Evolutionary conservation across 1,284 basidiomycete genomes (phyloP).

Genomic region (Malassezia vespertilionis): DNA sequence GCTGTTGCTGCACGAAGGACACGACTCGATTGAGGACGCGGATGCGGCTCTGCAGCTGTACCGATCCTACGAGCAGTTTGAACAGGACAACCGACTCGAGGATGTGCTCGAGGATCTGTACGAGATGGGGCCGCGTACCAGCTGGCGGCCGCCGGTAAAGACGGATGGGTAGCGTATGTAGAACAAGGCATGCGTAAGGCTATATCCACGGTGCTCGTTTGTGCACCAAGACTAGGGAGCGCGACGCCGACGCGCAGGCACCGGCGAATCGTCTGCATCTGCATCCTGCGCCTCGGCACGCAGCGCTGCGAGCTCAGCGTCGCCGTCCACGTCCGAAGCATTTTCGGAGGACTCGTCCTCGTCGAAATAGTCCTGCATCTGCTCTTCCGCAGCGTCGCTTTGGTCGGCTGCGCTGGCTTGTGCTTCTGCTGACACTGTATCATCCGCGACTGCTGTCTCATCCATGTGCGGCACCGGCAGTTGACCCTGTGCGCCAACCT

Average conservation of each 20-base stretch:
- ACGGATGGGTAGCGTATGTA: not conserved
- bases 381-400: not conserved
- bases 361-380: not conserved
- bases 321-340: conserved; percentile 22
- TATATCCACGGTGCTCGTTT: not conserved
- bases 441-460: too few species aligned
- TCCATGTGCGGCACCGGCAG: not conserved
- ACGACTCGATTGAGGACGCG: conserved; percentile 89
- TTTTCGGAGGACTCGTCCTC: conserved; percentile 22
- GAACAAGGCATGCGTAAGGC: too few species aligned
- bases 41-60: conserved; percentile 75
- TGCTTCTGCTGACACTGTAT: not conserved
- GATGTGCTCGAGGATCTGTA: conserved; percentile 68
- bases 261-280: conserved; percentile 16
- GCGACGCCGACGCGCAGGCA: conserved; percentile 3
- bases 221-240: not conserved
- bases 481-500: not conserved
- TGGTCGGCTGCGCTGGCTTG: not conserved
- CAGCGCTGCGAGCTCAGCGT: conserved; percentile 32
- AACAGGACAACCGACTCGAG: conserved; percentile 68
- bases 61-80: conserved; percentile 68
- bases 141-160: conserved; percentile 21
- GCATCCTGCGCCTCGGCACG: conserved; percentile 25
- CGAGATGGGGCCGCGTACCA: conserved; percentile 50
- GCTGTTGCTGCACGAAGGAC: conserved; percentile 49